Evolutionary conservation across 129 eudicot genomes (phyloP), one percentile per base, ranked within the genome.

Genomic region (Rutidosis leptorrhynchoides): DNA sequence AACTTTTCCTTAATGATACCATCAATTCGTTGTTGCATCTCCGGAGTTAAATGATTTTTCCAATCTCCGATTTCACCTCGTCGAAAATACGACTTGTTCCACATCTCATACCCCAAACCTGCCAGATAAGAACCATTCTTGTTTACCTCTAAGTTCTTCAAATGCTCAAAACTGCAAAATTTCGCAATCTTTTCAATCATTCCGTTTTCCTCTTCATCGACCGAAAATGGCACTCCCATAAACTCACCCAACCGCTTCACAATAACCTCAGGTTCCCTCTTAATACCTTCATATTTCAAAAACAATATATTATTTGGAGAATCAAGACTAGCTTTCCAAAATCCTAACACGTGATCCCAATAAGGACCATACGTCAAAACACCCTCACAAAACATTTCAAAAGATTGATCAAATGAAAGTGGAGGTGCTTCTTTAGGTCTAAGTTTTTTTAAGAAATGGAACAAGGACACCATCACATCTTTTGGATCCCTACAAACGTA

Each of bases 401-500:
- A 51, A 3, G 57, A 25, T n/a, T 51, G 57, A 7, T 51, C 57
- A 20, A 51, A 51, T 3, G 57, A 20, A 51, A 51, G 26, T 20
- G 57, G 57, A 17, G 14, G 26, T 51, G 1, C 2, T n/a, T 51
- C 26, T 20, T 17, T 17, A 19, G 57, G 1, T 19, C 57, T 51
- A 51, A 51, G 57, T 17, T 20, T 17, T 51, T 2, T 51, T 2
- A n/a, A 2, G 24, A 20, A 51, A 17, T 19, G 57, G 7, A 51
- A 51, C 22, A 0, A 5, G 0, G 57, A 51, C 21, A 51, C 57
- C 57, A 51, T 0, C 10, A 51, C 57, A 17, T 51, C 57, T 51
- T 51, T 51, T 20, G 57, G 57, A 51, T 53, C 58, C 28, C 58
- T 21, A 21, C 28, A 53, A 1, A 53, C n/a, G 58, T 53, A 53